Percentiles rank a stretch among this genome's conserved stretches.
These are phyloP conservation scores for Talaromyces borbonicus DNA, from an alignment of 495 filamentous ascomycete genomes.

Conservation along the genomic window DNA sequence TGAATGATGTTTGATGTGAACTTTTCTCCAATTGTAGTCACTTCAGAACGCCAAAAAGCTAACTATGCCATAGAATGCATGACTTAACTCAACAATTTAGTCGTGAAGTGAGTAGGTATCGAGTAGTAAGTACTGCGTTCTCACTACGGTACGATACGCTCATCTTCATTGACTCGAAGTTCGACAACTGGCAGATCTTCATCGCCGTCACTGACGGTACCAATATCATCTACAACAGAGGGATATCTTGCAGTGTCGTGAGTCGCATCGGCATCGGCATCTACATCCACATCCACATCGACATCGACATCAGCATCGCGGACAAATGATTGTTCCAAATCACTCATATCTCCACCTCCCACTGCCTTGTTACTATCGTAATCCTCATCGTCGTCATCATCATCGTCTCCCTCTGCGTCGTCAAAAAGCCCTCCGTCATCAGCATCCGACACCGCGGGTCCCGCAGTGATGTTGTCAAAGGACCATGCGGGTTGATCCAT, in stretches of 20 bases:
- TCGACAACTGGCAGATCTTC: conserved; percentile 39
- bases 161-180: conserved; percentile 31
- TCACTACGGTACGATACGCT: conserved; percentile 20
- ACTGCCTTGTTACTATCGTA: conserved; percentile 36
- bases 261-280: conserved; percentile 23
- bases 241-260: conserved; percentile 19
- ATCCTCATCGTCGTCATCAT: conserved; percentile 33
- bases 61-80: too few relatives aligned
- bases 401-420: conserved; percentile 30
- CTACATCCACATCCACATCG: conserved; percentile 22
- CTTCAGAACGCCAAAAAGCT: too few relatives aligned
- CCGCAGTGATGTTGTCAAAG: conserved; percentile 24
- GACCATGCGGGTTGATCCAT: conserved; percentile 20
- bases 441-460: conserved; percentile 16
- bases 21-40: too few relatives aligned
- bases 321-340: conserved; percentile 24
- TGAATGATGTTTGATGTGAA: too few relatives aligned
- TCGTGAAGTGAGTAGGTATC: too few relatives aligned
- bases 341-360: conserved; percentile 31
- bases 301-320: too few relatives aligned
- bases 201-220: conserved; percentile 19
- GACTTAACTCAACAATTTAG: too few relatives aligned
- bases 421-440: conserved; percentile 28
- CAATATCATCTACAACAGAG: conserved; percentile 21
- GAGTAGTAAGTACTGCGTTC: background rate